Percentiles rank a stretch among this genome's conserved stretches.
These are phyloP conservation scores for Malus sylvestris DNA, from an alignment of 306 rosid genomes.

Conservation along the genomic window DNA sequence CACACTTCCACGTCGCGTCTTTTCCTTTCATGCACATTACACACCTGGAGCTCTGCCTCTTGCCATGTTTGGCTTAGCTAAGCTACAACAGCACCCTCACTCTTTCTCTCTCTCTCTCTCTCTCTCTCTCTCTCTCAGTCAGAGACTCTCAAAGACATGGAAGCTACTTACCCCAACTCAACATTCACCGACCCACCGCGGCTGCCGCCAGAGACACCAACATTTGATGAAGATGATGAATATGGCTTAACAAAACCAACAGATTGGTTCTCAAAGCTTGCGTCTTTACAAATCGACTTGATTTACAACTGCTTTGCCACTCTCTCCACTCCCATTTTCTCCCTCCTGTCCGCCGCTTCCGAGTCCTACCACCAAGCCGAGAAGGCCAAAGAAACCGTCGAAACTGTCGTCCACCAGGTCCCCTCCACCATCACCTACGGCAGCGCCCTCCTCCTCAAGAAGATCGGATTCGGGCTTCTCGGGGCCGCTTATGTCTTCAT, in stretches of 20 bases:
- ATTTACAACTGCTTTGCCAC: slow-evolving; percentile 35
- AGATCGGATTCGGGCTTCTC: slow-evolving; percentile 39
- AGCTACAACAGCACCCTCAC: background rate
- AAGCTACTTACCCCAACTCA: background rate
- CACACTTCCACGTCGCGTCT: slow-evolving; percentile 27
- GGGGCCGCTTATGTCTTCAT: slow-evolving; percentile 50
- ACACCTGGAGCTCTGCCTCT: slow-evolving; percentile 28
- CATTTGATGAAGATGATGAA: background rate
- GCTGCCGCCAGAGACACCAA: slow-evolving; percentile 7
- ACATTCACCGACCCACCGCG: background rate
- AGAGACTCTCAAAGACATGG: background rate
- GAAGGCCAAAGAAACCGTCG: slow-evolving; percentile 27
- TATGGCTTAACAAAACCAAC: slow-evolving; percentile 27
- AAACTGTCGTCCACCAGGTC: slow-evolving; percentile 26
- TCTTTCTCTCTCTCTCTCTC: background rate
- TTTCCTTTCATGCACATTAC: slow-evolving; percentile 29
- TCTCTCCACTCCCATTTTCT: slow-evolving; percentile 33
- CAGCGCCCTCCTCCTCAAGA: slow-evolving; percentile 26
- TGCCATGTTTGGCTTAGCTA: background rate
- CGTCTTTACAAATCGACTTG: slow-evolving; percentile 38
- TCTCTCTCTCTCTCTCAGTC: background rate
- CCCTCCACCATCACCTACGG: slow-evolving; percentile 30
- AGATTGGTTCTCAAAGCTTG: slow-evolving; percentile 32
- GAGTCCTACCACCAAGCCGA: slow-evolving; percentile 43
- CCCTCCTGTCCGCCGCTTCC: slow-evolving; percentile 26